Evolutionary conservation across 768 basidiomycete species (phyloP), one percentile per base, ranked within the genome.

Genomic region (Mycena amicta): DNA sequence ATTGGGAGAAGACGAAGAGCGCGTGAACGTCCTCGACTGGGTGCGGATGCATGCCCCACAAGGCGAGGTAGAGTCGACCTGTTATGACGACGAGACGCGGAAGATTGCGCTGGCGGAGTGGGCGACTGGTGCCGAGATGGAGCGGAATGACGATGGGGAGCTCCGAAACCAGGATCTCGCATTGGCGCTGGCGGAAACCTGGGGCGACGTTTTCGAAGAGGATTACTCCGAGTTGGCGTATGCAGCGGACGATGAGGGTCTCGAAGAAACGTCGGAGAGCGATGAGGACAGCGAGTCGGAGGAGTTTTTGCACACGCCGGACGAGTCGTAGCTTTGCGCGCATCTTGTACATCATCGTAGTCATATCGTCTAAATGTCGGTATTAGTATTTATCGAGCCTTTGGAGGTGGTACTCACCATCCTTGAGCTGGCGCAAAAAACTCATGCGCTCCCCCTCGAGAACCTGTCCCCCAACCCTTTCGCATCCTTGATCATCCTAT

Each of bases 401-500:
- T n/a, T n/a, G n/a, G n/a, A n/a, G n/a, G n/a, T n/a, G n/a, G n/a
- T n/a, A n/a, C n/a, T n/a, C n/a, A n/a, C n/a, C n/a, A n/a, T n/a
- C n/a, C n/a, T n/a, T n/a, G n/a, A n/a, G n/a, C n/a, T n/a, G n/a
- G n/a, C n/a, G n/a, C n/a, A n/a, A n/a, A n/a, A n/a, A n/a, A n/a
- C n/a, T n/a, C n/a, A n/a, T n/a, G n/a, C n/a, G n/a, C 80, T 86
- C 2, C 88, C 87, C 41, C 81, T 75, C 16, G 92, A 92, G 69
- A 98, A 98, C 53, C 93, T 78, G 67, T 93, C 92, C 28, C 89
- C 87, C 16, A 98, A 77, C 5, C 87, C 86, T 60, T 83, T 86
- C 13, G 94, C 89, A 62, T 97, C 95, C 56, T 80, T 83, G 67
- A 98, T 79, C 71, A 93, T 79, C 67, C 86, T 86, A 54, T 83